A percentile compares a stretch with the other conserved stretches of the same genome.
Evolutionary conservation across 2,329 filamentous ascomycete species (phyloP).

Genomic region (Grosmannia clavigera): DNA sequence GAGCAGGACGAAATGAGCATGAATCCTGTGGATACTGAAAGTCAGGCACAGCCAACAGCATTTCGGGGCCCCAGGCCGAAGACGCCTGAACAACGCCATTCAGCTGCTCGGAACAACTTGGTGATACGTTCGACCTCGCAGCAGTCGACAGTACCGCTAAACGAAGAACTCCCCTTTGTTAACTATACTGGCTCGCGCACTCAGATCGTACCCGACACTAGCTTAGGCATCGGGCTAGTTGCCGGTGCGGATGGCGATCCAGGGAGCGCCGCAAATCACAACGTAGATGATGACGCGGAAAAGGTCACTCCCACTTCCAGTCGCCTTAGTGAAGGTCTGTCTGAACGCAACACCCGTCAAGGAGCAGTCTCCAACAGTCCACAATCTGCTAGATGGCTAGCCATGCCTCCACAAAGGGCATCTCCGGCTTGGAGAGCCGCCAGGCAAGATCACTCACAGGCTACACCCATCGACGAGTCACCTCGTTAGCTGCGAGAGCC

Average conservation of each 20-base stretch:
- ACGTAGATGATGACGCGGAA: not conserved
- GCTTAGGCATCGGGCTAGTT: not conserved
- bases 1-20: slow-evolving; percentile 16
- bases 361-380: not conserved
- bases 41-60: not conserved
- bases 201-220: not conserved
- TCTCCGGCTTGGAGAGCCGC: not conserved
- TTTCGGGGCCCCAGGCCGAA: not conserved
- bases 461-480: not conserved
- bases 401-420: not conserved
- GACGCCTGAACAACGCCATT: not conserved
- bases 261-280: not conserved
- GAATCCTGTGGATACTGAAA: not conserved
- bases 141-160: not conserved
- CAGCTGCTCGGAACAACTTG: not conserved
- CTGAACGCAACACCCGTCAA: not conserved
- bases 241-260: not conserved
- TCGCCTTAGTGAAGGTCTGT: not conserved
- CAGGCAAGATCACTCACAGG: not conserved
- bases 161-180: not conserved
- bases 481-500: not conserved
- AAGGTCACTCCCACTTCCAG: not conserved
- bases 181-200: not conserved
- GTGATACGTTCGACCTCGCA: not conserved
- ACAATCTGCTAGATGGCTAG: not conserved